Conservation (phyloP, 73 alveolate genomes). For the Vitrella brassicaformis region DNA sequence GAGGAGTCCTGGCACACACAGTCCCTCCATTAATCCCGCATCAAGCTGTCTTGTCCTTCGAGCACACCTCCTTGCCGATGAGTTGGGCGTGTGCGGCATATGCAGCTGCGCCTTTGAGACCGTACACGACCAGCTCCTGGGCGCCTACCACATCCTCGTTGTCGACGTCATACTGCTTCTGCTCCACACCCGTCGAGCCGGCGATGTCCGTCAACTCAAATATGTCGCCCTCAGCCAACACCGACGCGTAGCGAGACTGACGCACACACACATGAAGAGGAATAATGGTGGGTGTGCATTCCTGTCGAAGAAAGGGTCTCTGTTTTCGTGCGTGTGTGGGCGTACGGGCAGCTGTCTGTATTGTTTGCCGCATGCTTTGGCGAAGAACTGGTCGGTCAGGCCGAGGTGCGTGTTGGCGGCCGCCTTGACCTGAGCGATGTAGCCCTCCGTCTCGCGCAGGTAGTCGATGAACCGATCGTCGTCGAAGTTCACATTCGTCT, state of each 20-base stretch:
- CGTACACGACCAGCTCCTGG: conserved; percentile 20
- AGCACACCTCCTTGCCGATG: conserved; percentile 1
- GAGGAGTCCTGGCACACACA: not conserved
- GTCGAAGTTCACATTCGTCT: no score
- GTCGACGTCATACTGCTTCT: conserved; percentile 1
- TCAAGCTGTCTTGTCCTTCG: conserved; percentile 3
- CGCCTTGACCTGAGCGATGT: no score
- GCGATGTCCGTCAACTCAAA: not conserved
- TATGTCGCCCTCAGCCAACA: not conserved
- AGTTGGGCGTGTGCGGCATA: not conserved
- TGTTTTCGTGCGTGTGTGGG: no score
- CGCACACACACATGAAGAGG: not conserved
- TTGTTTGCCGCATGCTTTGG: no score
- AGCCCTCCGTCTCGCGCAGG: no score
- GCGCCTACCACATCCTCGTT: conserved; percentile 13
- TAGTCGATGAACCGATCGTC: no score
- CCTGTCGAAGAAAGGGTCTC: not conserved
- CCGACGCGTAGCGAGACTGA: not conserved
- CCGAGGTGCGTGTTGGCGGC: no score
- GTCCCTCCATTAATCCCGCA: conserved; percentile 4
- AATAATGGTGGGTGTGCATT: not conserved
- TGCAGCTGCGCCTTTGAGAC: not conserved
- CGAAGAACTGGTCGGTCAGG: no score
- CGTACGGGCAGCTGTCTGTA: no score
- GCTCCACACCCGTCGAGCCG: not conserved